Conservation (phyloP, 495 filamentous ascomycete species). For the Rostrohypoxylon terebratum region DNA sequence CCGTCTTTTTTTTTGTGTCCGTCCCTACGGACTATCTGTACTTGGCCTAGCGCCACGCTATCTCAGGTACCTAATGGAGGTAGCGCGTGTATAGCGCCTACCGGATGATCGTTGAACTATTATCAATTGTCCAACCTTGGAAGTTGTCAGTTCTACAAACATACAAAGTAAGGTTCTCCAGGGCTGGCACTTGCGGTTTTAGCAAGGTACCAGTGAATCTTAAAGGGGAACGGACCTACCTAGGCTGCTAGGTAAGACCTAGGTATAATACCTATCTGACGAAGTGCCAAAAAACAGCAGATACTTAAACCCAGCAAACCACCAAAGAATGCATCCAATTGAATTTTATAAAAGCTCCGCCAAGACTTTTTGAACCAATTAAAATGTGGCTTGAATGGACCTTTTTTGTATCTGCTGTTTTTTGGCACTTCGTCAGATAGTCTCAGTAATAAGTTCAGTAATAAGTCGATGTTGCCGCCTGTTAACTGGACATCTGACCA, state of each 20-base stretch:
- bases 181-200: slow-evolving; percentile 3
- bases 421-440: no score
- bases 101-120: neutral
- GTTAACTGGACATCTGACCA: slow-evolving; percentile 22
- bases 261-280: neutral
- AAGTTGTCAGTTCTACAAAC: slow-evolving; percentile 1
- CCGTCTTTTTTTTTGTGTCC: neutral
- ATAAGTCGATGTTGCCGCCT: slow-evolving; percentile 9
- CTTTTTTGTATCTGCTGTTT: no score
- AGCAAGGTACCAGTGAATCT: slow-evolving; percentile 3
- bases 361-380: no score
- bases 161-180: neutral
- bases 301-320: no score
- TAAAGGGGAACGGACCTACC: neutral
- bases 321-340: no score
- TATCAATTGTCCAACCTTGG: neutral
- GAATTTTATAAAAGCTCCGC: no score
- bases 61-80: slow-evolving; percentile 4
- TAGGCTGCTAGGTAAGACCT: neutral
- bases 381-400: no score
- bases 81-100: neutral
- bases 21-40: slow-evolving; percentile 10
- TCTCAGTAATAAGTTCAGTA: no score
- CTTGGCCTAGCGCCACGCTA: neutral
- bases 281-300: no score